Conservation (phyloP, 2,329 filamentous ascomycete genomes). For the Cercospora sp. region DNA sequence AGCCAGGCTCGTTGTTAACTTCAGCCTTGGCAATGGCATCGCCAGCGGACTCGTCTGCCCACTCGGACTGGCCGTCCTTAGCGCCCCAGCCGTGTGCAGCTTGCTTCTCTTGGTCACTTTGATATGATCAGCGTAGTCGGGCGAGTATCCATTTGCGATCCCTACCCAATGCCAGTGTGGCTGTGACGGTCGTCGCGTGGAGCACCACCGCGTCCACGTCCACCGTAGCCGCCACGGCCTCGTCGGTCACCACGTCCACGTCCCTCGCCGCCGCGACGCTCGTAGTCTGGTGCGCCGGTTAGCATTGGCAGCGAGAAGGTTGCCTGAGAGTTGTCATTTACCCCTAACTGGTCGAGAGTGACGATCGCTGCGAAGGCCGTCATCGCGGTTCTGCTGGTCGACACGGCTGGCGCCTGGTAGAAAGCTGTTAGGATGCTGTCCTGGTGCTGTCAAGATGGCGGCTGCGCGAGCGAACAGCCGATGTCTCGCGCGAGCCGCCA, state of each 20-base stretch:
- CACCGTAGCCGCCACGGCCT: conserved; percentile 50
- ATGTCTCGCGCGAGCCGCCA: not conserved
- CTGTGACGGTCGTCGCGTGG: conserved; percentile 63
- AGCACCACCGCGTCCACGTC: conserved; percentile 50
- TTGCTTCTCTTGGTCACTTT: conserved; percentile 80
- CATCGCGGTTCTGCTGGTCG: conserved; percentile 67
- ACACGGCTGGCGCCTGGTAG: conserved; percentile 77
- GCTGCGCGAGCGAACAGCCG: not conserved
- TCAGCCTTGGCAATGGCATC: conserved; percentile 75
- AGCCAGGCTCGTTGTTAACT: conserved; percentile 33
- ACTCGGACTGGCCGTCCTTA: conserved; percentile 73
- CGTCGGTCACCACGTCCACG: conserved; percentile 51
- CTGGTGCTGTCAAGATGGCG: not conserved
- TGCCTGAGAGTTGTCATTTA: conserved; percentile 19
- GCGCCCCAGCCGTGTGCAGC: conserved; percentile 87
- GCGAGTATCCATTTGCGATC: conserved; percentile 10
- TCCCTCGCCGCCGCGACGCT: conserved; percentile 49
- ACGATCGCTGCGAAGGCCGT: conserved; percentile 56
- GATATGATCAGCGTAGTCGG: conserved; percentile 1
- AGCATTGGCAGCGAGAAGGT: not conserved
- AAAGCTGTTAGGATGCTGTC: not conserved
- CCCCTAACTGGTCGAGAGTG: conserved; percentile 43
- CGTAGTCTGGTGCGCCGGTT: conserved; percentile 19
- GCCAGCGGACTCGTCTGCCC: conserved; percentile 87
- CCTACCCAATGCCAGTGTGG: conserved; percentile 60